A percentile compares a stretch with the other conserved stretches of the same genome.
These are phyloP conservation scores for Lanmaoa rubissima DNA, from an alignment of 768 basidiomycete genomes.

Conservation along the genomic window DNA sequence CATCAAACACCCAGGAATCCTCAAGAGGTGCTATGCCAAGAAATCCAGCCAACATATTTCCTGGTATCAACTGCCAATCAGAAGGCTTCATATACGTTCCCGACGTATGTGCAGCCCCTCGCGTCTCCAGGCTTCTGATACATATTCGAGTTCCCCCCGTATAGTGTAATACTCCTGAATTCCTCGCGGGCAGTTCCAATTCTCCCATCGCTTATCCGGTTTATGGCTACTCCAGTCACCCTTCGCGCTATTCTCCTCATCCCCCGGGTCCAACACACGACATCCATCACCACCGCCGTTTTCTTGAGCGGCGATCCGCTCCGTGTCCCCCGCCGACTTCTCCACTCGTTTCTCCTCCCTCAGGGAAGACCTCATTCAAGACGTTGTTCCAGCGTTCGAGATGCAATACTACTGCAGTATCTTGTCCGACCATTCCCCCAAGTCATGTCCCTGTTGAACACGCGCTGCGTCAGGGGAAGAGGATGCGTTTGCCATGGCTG, in stretches of 20 bases:
- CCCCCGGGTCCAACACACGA: not conserved
- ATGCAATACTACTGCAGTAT: slow-evolving; percentile 17
- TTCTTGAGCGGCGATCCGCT: slow-evolving; percentile 17
- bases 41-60: not conserved
- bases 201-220: slow-evolving; percentile 32
- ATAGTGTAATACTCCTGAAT: slow-evolving; percentile 29
- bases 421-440: slow-evolving; percentile 15
- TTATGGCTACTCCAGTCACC: slow-evolving; percentile 29
- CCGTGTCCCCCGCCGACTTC: slow-evolving; percentile 15
- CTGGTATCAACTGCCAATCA: not conserved
- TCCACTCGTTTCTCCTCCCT: slow-evolving; percentile 15
- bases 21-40: not conserved
- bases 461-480: slow-evolving; percentile 26
- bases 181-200: slow-evolving; percentile 31
- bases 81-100: slow-evolving; percentile 31
- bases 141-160: not conserved
- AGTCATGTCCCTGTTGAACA: slow-evolving; percentile 22
- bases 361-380: slow-evolving; percentile 23
- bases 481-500: slow-evolving; percentile 31
- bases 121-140: not conserved
- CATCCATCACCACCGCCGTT: slow-evolving; percentile 9
- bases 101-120: slow-evolving; percentile 15
- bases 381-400: slow-evolving; percentile 29
- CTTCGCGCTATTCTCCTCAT: slow-evolving; percentile 11
- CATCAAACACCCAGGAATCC: slow-evolving; percentile 12